These are phyloP conservation scores for Luffa acutangula DNA, from an alignment of 306 rosid genomes.

Conservation along the genomic window DNA sequence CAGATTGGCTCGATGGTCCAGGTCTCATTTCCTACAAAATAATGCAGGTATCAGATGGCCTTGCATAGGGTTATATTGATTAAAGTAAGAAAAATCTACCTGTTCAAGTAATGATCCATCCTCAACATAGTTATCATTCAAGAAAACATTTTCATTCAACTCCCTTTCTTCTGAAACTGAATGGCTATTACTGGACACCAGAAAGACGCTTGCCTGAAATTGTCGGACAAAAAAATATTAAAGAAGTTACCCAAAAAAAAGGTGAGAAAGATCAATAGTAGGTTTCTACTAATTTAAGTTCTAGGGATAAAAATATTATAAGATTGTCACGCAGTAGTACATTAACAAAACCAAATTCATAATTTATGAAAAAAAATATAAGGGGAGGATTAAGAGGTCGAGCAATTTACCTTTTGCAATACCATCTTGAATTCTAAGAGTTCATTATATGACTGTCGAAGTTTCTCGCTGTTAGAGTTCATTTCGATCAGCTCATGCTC, in stretches of 20 bases:
- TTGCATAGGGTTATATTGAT: background rate
- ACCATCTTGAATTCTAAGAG: slow-evolving; percentile 96
- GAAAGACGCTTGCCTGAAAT: slow-evolving; percentile 78
- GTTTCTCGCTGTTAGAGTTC: slow-evolving; percentile 86
- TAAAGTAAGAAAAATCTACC: slow-evolving; percentile 31
- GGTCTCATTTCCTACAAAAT: slow-evolving; percentile 64
- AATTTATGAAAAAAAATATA: background rate
- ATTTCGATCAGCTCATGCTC: slow-evolving; percentile 89
- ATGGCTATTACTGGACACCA: slow-evolving; percentile 55
- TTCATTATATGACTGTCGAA: slow-evolving; percentile 85
- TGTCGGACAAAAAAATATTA: slow-evolving; percentile 11
- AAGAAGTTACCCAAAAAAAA: background rate
- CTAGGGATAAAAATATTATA: background rate
- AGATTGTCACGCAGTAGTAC: background rate
- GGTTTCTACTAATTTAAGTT: background rate
- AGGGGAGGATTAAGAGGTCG: background rate
- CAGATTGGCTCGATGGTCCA: slow-evolving; percentile 60
- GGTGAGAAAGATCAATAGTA: background rate
- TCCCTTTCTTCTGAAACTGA: slow-evolving; percentile 62
- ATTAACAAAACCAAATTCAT: background rate
- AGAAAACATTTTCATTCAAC: slow-evolving; percentile 60
- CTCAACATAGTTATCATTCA: slow-evolving; percentile 53
- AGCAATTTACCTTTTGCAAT: slow-evolving; percentile 62
- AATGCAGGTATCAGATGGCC: slow-evolving; percentile 13
- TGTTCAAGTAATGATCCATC: slow-evolving; percentile 69